Conservation (phyloP, 495 filamentous ascomycete species). For the Penicillium waksmanii region DNA sequence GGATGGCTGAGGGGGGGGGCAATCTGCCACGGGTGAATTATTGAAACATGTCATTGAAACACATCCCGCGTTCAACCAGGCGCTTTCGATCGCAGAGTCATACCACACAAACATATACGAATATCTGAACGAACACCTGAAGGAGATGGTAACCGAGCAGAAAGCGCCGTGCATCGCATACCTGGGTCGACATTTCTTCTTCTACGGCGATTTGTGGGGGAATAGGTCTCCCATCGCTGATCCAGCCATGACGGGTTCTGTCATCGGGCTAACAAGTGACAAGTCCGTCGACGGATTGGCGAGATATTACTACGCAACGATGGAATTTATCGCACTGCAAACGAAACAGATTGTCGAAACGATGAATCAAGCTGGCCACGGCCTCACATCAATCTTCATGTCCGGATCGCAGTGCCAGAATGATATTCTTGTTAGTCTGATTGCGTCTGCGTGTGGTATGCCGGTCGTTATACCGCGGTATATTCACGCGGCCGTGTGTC, state of each 20-base stretch:
- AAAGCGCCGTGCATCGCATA: conserved; percentile 79
- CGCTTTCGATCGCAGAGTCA: conserved; percentile 72
- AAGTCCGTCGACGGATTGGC: conserved; percentile 83
- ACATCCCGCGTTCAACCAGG: conserved; percentile 83
- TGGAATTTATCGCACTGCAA: conserved; percentile 97
- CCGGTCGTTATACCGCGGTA: conserved; percentile 91
- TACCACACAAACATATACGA: conserved; percentile 88
- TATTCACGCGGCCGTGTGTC: conserved; percentile 92
- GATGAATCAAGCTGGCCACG: conserved; percentile 85
- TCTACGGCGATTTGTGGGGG: conserved; percentile 98
- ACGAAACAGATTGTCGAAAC: conserved; percentile 92
- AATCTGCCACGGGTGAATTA: conserved; percentile 92
- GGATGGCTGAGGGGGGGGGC: conserved; percentile 98
- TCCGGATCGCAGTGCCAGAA: conserved; percentile 97
- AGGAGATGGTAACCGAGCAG: conserved; percentile 66
- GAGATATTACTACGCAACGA: conserved; percentile 86
- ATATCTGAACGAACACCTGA: conserved; percentile 88
- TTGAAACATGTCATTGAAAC: conserved; percentile 93
- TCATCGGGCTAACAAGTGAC: conserved; percentile 84
- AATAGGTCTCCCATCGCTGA: conserved; percentile 95
- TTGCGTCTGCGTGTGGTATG: conserved; percentile 87
- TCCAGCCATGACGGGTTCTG: conserved; percentile 84
- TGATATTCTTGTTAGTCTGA: conserved; percentile 83
- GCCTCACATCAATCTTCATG: conserved; percentile 94
- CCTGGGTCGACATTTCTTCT: conserved; percentile 90